Evolutionary conservation across 2,329 filamentous ascomycete species (phyloP).

Genomic region (Exophiala dermatitidis): DNA sequence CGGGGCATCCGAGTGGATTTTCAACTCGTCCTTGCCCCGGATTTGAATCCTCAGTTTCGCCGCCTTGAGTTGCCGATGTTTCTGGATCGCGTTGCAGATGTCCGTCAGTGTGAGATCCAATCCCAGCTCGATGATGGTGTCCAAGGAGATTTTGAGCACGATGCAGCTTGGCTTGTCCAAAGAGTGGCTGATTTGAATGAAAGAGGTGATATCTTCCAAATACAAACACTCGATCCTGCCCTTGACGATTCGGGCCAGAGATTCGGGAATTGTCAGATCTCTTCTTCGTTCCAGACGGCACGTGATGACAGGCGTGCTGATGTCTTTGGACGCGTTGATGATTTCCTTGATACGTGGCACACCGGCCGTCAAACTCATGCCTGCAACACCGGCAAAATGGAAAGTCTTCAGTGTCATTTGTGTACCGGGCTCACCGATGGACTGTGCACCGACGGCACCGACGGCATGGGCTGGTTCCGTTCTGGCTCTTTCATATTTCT

Average conservation of each 20-base stretch:
- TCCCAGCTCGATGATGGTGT: slow-evolving; percentile 71
- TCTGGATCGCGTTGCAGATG: slow-evolving; percentile 69
- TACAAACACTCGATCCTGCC: slow-evolving; percentile 92
- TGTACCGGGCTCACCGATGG: slow-evolving; percentile 94
- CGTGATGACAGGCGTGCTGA: slow-evolving; percentile 88
- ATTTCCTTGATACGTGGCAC: slow-evolving; percentile 99
- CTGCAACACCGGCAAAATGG: slow-evolving; percentile 98
- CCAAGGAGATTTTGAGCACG: slow-evolving; percentile 71
- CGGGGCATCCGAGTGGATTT: slow-evolving; percentile 59
- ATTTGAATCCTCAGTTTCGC: slow-evolving; percentile 56
- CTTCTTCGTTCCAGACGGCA: slow-evolving; percentile 55
- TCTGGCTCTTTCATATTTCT: slow-evolving; percentile 84
- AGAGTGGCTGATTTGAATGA: slow-evolving; percentile 76
- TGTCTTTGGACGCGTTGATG: slow-evolving; percentile 92
- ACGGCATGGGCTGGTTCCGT: slow-evolving; percentile 94
- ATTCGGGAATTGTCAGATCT: slow-evolving; percentile 26
- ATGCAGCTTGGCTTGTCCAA: slow-evolving; percentile 53
- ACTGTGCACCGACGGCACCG: slow-evolving; percentile 91
- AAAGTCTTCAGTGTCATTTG: slow-evolving; percentile 99
- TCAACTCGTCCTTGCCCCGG: slow-evolving; percentile 52
- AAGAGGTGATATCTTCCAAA: slow-evolving; percentile 70
- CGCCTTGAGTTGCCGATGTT: slow-evolving; percentile 67
- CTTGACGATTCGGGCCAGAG: slow-evolving; percentile 73
- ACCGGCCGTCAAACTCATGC: slow-evolving; percentile 99
- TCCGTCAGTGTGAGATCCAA: slow-evolving; percentile 68